These are phyloP conservation scores for Aspergillus persii DNA, from an alignment of 2,329 filamentous ascomycete species.

Conservation along the genomic window DNA sequence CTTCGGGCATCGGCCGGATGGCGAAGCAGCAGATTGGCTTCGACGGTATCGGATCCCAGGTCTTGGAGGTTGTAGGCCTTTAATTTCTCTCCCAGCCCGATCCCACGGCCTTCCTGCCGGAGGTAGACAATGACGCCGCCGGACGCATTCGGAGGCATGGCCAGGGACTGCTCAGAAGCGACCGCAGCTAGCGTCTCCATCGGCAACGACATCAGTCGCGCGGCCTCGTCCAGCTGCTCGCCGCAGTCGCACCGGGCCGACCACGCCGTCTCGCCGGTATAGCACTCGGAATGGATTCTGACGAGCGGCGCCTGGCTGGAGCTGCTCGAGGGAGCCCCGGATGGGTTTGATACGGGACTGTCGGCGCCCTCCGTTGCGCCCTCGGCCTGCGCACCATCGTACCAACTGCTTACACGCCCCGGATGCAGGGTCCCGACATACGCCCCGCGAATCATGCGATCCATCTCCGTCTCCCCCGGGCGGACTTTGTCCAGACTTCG, in stretches of 20 bases:
- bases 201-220: slow-evolving; percentile 80
- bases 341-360: slow-evolving; percentile 10
- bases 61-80: slow-evolving; percentile 99
- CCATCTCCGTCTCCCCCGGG: slow-evolving; percentile 50
- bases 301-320: slow-evolving; percentile 65
- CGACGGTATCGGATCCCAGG: slow-evolving; percentile 93
- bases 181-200: slow-evolving; percentile 32
- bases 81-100: slow-evolving; percentile 90
- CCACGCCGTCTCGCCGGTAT: slow-evolving; percentile 98
- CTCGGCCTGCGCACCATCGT: slow-evolving; percentile 43
- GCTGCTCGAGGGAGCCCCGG: slow-evolving; percentile 17
- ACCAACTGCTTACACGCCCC: slow-evolving; percentile 72
- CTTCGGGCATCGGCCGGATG: slow-evolving; percentile 93
- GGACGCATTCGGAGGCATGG: slow-evolving; percentile 50
- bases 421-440: slow-evolving; percentile 87
- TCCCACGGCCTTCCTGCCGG: slow-evolving; percentile 91
- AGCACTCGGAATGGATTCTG: slow-evolving; percentile 96
- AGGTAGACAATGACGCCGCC: slow-evolving; percentile 95
- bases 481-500: slow-evolving; percentile 54
- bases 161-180: slow-evolving; percentile 24
- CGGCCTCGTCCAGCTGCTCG: slow-evolving; percentile 95
- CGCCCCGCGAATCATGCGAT: slow-evolving; percentile 86
- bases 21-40: slow-evolving; percentile 85
- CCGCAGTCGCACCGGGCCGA: slow-evolving; percentile 96
- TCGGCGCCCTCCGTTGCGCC: slow-evolving; percentile 3